phyloP scores from a whole-genome alignment of 2,329 filamentous ascomycete species.

The Scedosporium apiospermum region DNA sequence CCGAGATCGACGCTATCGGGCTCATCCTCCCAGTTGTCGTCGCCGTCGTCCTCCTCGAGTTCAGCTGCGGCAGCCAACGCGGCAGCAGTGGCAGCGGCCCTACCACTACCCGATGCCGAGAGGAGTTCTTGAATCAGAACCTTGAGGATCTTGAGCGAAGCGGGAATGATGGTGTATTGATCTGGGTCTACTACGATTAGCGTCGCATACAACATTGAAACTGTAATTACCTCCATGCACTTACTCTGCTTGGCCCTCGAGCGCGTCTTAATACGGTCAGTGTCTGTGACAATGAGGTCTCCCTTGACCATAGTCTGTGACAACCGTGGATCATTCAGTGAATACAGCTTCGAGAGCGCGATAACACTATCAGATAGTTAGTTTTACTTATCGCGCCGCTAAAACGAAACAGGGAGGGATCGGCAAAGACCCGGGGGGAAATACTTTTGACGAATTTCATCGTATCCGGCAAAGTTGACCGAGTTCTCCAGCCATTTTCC shows the following conservation, averaged over 20 bases:
- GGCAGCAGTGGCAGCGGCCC: slow-evolving; percentile 51
- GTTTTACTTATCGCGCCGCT: slow-evolving; percentile 13
- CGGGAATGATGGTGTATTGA: slow-evolving; percentile 77
- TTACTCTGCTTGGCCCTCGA: slow-evolving; percentile 77
- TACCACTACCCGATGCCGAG: slow-evolving; percentile 61
- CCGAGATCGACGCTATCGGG: slow-evolving; percentile 69
- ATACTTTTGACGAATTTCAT: slow-evolving; percentile 93
- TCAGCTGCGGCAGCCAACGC: slow-evolving; percentile 52
- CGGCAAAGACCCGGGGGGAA: slow-evolving; percentile 19
- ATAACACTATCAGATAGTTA: slow-evolving; percentile 55
- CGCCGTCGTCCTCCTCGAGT: slow-evolving; percentile 40
- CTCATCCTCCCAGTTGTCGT: slow-evolving; percentile 80
- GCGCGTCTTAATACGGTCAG: slow-evolving; percentile 83
- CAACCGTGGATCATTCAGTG: slow-evolving; percentile 72
- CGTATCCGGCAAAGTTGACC: slow-evolving; percentile 93
- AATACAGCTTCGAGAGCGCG: slow-evolving; percentile 84
- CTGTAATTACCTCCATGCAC: slow-evolving; percentile 17
- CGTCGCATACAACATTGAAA: slow-evolving; percentile 9
- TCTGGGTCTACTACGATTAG: slow-evolving; percentile 60
- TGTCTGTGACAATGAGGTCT: slow-evolving; percentile 73
- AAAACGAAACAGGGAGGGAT: slow-evolving; percentile 14
- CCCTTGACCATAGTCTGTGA: slow-evolving; percentile 78
- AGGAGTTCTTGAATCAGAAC: slow-evolving; percentile 86
- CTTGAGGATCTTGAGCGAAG: slow-evolving; percentile 91
- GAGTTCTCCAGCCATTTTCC: slow-evolving; percentile 97